Evolutionary conservation across 768 basidiomycete genomes (phyloP).

Genomic region (Kwoniella heveanensis): DNA sequence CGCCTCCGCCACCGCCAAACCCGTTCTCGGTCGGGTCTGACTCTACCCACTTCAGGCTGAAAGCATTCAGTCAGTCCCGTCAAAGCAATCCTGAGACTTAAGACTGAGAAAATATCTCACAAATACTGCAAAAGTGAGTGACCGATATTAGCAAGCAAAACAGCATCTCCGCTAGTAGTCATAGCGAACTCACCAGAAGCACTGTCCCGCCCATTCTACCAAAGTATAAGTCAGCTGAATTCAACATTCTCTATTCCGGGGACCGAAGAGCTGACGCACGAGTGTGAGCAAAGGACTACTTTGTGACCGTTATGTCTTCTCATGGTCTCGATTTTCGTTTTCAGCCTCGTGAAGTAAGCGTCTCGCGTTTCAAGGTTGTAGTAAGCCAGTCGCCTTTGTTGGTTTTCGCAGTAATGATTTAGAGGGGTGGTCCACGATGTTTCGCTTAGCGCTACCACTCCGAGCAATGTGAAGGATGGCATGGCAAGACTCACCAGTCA

Average conservation of each 20-base stretch:
- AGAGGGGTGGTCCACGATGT: background rate
- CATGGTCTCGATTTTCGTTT: slow-evolving; percentile 76
- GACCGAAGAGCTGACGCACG: slow-evolving; percentile 60
- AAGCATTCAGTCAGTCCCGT: too few species aligned
- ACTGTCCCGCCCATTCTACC: slow-evolving; percentile 55
- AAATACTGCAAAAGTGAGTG: slow-evolving; percentile 67
- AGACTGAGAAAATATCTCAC: too few species aligned
- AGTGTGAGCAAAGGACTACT: slow-evolving; percentile 67
- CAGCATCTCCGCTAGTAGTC: too few species aligned
- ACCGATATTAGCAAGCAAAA: too few species aligned
- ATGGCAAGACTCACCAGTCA: slow-evolving; percentile 78
- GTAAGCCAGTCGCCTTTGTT: slow-evolving; percentile 59
- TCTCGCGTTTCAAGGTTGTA: slow-evolving; percentile 79
- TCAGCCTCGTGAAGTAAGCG: slow-evolving; percentile 61
- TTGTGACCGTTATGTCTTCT: slow-evolving; percentile 73
- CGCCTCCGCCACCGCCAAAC: slow-evolving; percentile 64
- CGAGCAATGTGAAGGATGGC: background rate
- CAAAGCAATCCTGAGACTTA: too few species aligned
- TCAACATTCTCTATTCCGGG: too few species aligned
- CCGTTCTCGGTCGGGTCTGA: slow-evolving; percentile 69
- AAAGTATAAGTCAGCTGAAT: background rate
- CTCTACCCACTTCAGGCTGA: slow-evolving; percentile 95
- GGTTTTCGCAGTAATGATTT: too few species aligned
- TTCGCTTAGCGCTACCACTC: background rate
- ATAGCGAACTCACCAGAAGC: slow-evolving; percentile 32